Base-by-base conservation (phyloP, 768 basidiomycete species). In the Cystobasidium ongulense region DNA sequence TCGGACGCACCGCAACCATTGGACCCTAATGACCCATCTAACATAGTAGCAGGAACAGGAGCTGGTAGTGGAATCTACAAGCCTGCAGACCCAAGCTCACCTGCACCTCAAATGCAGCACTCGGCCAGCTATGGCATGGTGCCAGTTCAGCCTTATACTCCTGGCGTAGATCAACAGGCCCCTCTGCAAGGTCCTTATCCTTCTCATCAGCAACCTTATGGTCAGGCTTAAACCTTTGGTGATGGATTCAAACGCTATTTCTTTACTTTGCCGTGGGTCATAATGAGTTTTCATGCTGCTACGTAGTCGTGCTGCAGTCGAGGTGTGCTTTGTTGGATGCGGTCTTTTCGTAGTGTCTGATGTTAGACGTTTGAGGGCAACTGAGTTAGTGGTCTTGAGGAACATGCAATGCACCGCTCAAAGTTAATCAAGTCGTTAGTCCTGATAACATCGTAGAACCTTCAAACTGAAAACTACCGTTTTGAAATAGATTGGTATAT, bases 171-270 rank as follows among this genome's bases (percentile, higher is more conserved):
- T 4, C 46, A 50, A 21, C 46, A 50, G 21, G 57, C 23, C 29
- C 11, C 57, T 11, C 29, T 59, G 4, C 33, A 27, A 29, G 57
- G 57, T 29, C 25, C 25, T 59, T 59, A 59, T 59, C 57, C 57
- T 59, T 29, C 57, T 15, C 29, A 59, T 59, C 57, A 59, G 21
- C 57, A 59, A 31, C 57, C 57, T 59, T 59, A 59, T 59, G 57
- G 57, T 10, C 57, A 59, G 21, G 29, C 57, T 15, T 59, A 59
- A 27, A n/a, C n/a, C n/a, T n/a, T 29, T 59, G 27, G 8, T 8
- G 53, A n/a, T 8, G 39, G 39, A 41, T 41, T 7, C 18, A 18
- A 41, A 41, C 7, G 39, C 18, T 18, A 8, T 41, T 41, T 41
- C 18, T 41, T 18, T 18, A 8, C 39, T 41, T 41, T 18, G 18